These are phyloP conservation scores for Penicillium fuscoglaucum DNA, from an alignment of 2,329 filamentous ascomycete genomes.

Conservation along the genomic window DNA sequence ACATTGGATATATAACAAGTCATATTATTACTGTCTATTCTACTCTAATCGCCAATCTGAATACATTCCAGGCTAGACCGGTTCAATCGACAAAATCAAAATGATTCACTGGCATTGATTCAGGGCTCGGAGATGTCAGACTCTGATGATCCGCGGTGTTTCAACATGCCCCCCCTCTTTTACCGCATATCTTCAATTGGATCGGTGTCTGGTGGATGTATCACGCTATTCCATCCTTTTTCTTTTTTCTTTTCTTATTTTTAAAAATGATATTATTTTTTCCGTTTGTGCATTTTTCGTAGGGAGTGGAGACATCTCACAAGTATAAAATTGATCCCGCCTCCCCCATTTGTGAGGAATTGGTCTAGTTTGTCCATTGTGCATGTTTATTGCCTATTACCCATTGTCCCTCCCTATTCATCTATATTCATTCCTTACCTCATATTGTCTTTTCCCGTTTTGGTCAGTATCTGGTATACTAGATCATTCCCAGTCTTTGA, in stretches of 20 bases:
- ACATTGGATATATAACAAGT: not conserved
- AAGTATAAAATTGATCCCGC: slow-evolving; percentile 1
- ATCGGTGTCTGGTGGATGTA: slow-evolving; percentile 29
- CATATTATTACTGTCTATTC: not conserved
- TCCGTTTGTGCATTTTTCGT: not conserved
- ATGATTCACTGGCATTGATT: slow-evolving; percentile 1
- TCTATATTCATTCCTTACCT: slow-evolving; percentile 13
- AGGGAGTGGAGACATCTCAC: not conserved
- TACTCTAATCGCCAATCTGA: not conserved
- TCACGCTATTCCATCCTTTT: slow-evolving; percentile 19
- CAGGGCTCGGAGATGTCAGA: slow-evolving; percentile 8
- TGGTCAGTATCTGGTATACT: slow-evolving; percentile 3
- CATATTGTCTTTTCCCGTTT: not conserved
- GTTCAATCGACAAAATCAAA: slow-evolving; percentile 2
- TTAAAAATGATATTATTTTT: slow-evolving; percentile 5
- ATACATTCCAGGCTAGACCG: not conserved
- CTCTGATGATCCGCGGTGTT: slow-evolving; percentile 5
- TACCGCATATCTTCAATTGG: slow-evolving; percentile 26
- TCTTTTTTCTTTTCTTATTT: slow-evolving; percentile 8
- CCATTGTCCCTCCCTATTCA: slow-evolving; percentile 15
- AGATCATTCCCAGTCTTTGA: slow-evolving; percentile 16
- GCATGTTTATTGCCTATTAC: not conserved
- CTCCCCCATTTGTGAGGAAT: not conserved
- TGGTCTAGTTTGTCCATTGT: slow-evolving; percentile 16
- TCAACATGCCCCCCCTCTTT: slow-evolving; percentile 19